A percentile compares a stretch with the other conserved stretches of the same genome.
These are phyloP conservation scores for Globisporangium spinosum DNA, from an alignment of 352 stramenopile genomes.

Conservation along the genomic window DNA sequence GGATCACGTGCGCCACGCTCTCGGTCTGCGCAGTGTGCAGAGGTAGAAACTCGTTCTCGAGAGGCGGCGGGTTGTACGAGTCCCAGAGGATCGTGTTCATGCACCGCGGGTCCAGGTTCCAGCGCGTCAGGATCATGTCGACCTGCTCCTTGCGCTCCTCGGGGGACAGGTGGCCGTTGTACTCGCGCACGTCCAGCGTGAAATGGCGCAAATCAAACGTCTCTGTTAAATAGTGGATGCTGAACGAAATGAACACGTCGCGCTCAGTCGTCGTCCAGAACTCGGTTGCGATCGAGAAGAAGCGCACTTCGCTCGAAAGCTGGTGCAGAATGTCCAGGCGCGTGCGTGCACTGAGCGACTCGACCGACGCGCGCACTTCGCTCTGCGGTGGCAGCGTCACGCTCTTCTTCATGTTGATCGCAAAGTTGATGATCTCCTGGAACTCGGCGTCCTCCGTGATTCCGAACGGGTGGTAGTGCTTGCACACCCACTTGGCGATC, in stretches of 20 bases:
- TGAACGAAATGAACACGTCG: conserved; percentile 47
- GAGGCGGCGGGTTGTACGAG: conserved; percentile 25
- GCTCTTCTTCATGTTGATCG: conserved; percentile 31
- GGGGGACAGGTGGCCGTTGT: conserved; percentile 35
- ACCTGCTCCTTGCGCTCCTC: conserved; percentile 42
- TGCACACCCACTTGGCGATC: conserved; percentile 44
- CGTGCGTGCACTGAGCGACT: conserved; percentile 38
- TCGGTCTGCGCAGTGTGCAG: conserved; percentile 35
- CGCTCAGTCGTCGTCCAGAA: conserved; percentile 44
- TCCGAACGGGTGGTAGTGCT: conserved; percentile 41
- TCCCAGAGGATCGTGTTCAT: conserved; percentile 48
- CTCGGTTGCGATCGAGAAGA: conserved; percentile 44
- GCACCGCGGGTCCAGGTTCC: conserved; percentile 45
- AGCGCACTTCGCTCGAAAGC: conserved; percentile 40
- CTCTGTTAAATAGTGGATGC: conserved; percentile 41
- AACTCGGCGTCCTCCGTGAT: conserved; percentile 46
- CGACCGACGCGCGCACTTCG: conserved; percentile 39
- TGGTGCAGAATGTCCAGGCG: conserved; percentile 40
- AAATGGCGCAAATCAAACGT: conserved; percentile 41
- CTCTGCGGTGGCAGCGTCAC: conserved; percentile 33
- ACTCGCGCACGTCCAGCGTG: conserved; percentile 43
- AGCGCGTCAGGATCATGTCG: conserved; percentile 35
- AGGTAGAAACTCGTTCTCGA: conserved; percentile 25
- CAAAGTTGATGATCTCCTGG: conserved; percentile 40
- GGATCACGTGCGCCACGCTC: conserved; percentile 39